Evolutionary conservation across 2,329 filamentous ascomycete species (phyloP), one percentile per base, ranked within the genome.

Genomic region (Orbilia javanica): DNA sequence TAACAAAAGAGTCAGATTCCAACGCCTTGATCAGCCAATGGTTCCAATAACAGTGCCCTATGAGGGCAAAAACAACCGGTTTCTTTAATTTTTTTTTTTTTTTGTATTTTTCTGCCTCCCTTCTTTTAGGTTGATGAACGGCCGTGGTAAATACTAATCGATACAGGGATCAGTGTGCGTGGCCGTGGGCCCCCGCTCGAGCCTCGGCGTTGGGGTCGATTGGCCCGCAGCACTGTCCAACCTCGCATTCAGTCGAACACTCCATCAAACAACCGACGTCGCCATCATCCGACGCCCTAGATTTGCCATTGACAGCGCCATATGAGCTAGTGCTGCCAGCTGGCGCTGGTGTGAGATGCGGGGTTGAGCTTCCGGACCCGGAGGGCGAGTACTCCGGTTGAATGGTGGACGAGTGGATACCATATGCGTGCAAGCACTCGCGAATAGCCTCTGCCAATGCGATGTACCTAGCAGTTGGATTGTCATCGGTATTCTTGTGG

Each of bases 381-480:
- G 79, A 82, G 86, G 80, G 79, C 10, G 80, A 80, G 53, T 81
- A 99, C 84, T 99, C 96, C 4, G 96, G 96, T 84, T 99, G 96
- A 81, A 99, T 98, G 11, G 96, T 99, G 39, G 94, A 95, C 42
- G 93, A 96, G 86, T 99, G 96, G 80, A 99, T 98, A 70, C 96
- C 95, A 82, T 97, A 97, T 39, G 90, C 94, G 84, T 99, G 96
- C 2, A 99, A 89, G 82, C 96, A 99, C 82, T 91, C 91, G 57
- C 94, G 89, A 18, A 96, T 92, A 71, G 92, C 90, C 75, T 90
- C 90, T 20, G 95, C 93, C 44, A 99, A 88, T 80, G 91, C 88
- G 95, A 99, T 99, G 85, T 98, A 99, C 82, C 91, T 90, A 68
- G 88, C 88, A 0, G 88, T 89, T 27, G 65, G 67, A 20, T 78